A percentile compares a stretch with the other conserved stretches of the same genome.
These are phyloP conservation scores for Metschnikowia picachoensis DNA, from an alignment of 805 yeast genomes.

Conservation along the genomic window DNA sequence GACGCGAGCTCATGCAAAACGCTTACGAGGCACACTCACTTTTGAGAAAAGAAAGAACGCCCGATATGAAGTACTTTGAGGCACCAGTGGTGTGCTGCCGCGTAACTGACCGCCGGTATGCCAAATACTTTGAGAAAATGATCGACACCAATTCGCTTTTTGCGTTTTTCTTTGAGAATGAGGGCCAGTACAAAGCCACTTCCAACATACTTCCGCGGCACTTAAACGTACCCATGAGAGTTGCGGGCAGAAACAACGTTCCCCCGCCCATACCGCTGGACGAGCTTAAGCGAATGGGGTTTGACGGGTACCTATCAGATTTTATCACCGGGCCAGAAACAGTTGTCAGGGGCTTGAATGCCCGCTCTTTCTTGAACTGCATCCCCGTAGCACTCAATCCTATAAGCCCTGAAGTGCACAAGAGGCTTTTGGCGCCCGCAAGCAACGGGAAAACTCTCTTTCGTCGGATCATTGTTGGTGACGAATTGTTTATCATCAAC, in stretches of 20 bases:
- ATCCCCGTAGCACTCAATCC: slow-evolving; percentile 62
- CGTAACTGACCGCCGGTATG: slow-evolving; percentile 46
- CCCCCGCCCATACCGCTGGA: slow-evolving; percentile 21
- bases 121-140: slow-evolving; percentile 54
- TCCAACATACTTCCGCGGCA: slow-evolving; percentile 35
- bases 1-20: slow-evolving; percentile 36
- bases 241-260: slow-evolving; percentile 21
- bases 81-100: slow-evolving; percentile 71
- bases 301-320: slow-evolving; percentile 77
- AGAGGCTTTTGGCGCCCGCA: slow-evolving; percentile 31
- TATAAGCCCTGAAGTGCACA: slow-evolving; percentile 37
- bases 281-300: slow-evolving; percentile 50
- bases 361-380: slow-evolving; percentile 40
- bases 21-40: slow-evolving; percentile 36
- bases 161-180: slow-evolving; percentile 60
- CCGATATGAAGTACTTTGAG: slow-evolving; percentile 51
- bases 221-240: slow-evolving; percentile 56
- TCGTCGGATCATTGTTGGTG: slow-evolving; percentile 58
- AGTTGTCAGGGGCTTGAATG: slow-evolving; percentile 71
- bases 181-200: slow-evolving; percentile 44
- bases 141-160: slow-evolving; percentile 50
- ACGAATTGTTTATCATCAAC: slow-evolving; percentile 45
- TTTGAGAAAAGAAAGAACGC: slow-evolving; percentile 34
- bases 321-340: slow-evolving; percentile 66
- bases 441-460: slow-evolving; percentile 44